phyloP scores from a whole-genome alignment of 805 yeast species.

The Lipomyces oligophaga region DNA sequence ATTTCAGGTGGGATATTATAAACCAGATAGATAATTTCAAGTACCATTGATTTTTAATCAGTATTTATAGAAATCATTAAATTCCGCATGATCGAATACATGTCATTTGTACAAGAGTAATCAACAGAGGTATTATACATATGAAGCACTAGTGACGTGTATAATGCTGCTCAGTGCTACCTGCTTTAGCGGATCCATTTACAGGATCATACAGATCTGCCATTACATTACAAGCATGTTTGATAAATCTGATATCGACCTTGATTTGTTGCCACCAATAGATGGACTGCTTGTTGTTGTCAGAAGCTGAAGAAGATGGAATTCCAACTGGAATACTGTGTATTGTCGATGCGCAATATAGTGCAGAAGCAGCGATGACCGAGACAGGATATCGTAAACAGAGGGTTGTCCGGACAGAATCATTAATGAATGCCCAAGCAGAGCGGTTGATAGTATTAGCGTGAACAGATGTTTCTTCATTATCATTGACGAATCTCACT shows the following conservation, averaged over 20 bases:
- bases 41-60: not conserved
- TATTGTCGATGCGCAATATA: constrained; percentile 37
- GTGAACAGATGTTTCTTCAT: constrained; percentile 27
- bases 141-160: not conserved
- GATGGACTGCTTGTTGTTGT: no score
- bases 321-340: not conserved
- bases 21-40: not conserved
- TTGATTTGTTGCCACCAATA: constrained; percentile 27
- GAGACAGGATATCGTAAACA: constrained; percentile 35
- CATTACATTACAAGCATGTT: constrained; percentile 27
- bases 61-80: not conserved
- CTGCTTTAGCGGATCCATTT: not conserved
- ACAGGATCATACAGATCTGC: constrained; percentile 29
- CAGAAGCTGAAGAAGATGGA: no score
- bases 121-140: no score
- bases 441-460: constrained; percentile 32
- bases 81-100: not conserved
- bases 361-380: constrained; percentile 40
- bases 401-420: constrained; percentile 40
- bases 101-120: no score
- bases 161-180: constrained; percentile 22
- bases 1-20: not conserved
- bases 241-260: constrained; percentile 23
- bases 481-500: constrained; percentile 24
- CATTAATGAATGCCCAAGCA: constrained; percentile 41